Conservation (phyloP, 768 basidiomycete genomes). For the Trametes elegans region DNA sequence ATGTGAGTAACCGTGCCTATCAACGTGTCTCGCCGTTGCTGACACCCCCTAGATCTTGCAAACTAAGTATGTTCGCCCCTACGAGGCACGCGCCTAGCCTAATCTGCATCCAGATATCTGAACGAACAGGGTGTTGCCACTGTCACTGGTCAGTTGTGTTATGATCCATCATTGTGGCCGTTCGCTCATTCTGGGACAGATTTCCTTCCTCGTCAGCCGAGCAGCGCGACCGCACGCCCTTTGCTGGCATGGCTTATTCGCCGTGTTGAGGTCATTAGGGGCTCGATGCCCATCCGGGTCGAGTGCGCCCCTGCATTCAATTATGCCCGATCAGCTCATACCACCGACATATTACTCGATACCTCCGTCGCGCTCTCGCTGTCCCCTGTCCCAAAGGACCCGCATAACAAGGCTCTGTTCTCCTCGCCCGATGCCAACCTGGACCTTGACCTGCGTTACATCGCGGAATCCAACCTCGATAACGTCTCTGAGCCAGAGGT, state of each 20-base stretch:
- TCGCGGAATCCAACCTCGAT: constrained; percentile 56
- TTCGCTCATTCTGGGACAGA: constrained; percentile 42
- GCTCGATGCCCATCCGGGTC: constrained; percentile 72
- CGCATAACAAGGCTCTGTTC: constrained; percentile 61
- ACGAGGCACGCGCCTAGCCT: neutral
- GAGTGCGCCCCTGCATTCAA: constrained; percentile 97
- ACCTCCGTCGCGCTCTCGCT: constrained; percentile 33
- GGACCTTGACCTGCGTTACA: constrained; percentile 74
- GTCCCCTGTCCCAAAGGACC: constrained; percentile 21
- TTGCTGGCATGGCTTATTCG: constrained; percentile 84
- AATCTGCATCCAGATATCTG: constrained; percentile 53
- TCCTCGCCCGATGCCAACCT: constrained; percentile 45
- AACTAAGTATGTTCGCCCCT: constrained; percentile 55
- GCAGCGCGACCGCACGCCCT: constrained; percentile 47
- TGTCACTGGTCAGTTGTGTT: constrained; percentile 55
- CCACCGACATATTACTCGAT: constrained; percentile 54
- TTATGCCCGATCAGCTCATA: constrained; percentile 80
- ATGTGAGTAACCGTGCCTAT: constrained; percentile 43
- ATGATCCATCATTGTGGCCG: constrained; percentile 9
- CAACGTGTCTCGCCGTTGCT: constrained; percentile 2
- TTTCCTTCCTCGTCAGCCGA: constrained; percentile 69
- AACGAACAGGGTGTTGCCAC: constrained; percentile 84
- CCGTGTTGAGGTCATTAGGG: constrained; percentile 85
- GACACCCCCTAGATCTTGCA: constrained; percentile 60
- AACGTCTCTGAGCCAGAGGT: constrained; percentile 52